Base-by-base conservation (phyloP, 1,284 basidiomycete species). In the Cystobasidium pallidum region DNA sequence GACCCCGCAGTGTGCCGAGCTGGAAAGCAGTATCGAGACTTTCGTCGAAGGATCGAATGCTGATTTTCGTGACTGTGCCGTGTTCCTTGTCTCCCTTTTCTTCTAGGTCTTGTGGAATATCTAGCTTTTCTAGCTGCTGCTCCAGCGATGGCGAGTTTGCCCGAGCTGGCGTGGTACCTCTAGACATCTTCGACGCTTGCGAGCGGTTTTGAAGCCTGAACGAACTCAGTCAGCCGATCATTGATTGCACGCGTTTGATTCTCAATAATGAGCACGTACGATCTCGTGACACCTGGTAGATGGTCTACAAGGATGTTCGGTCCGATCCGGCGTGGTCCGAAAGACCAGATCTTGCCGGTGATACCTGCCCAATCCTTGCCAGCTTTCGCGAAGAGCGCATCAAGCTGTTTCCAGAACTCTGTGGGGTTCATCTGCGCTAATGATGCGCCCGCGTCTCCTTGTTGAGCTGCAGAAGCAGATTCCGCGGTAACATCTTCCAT, bases 1-100 rank as follows among this genome's bases (percentile, higher is more conserved):
- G 96, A 0, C 96, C 96, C 81, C 94, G 91, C 79, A 91, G 90
- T 0, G 90, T 91, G 2, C 94, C 94, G 54, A 98, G 86, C 82
- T 97, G 94, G 83, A 99, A 99, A 1, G 94, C 96, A 2, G 89
- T 89, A 80, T 98, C 94, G 55, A 99, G 85, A 74, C 89, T 85
- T 72, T 88, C 86, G 77, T 93, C 89, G 76, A 95, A 90, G 76
- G 91, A 89, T 34, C 82, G 79, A 45, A 84, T 73, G 32, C 74
- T 72, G 52, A 66, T 58, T 13, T 34, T 30, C 17, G 54, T 26
- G 21, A 47, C 24, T 24, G 24, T 39, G 13, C 36, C 41, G 13
- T 19, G 47, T n/a, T 28, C 8, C 6, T 61, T n/a, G n/a, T n/a
- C n/a, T n/a, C n/a, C 58, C 8, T 39, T 24, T 21, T 61, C 67